phyloP scores from a whole-genome alignment of 1,139 yeast genomes.

The Nadsonia commutata region DNA sequence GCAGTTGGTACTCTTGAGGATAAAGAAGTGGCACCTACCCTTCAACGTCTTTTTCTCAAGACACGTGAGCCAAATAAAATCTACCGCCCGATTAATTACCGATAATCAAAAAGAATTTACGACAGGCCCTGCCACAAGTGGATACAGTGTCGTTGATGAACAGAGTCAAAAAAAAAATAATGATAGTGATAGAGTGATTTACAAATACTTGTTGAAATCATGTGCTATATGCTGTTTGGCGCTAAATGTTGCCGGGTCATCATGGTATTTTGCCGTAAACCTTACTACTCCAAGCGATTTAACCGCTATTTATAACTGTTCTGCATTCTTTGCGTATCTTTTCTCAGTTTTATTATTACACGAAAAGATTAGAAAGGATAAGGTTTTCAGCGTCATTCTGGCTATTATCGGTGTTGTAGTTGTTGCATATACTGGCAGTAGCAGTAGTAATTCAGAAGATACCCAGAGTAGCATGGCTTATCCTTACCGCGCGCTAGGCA shows the following conservation, averaged over 20 bases:
- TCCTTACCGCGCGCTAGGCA: conserved; percentile 58
- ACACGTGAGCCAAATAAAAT: conserved; percentile 37
- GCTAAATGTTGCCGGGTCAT: conserved; percentile 60
- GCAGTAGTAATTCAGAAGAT: conserved; percentile 9
- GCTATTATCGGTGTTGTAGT: conserved; percentile 65
- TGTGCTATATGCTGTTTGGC: conserved; percentile 26
- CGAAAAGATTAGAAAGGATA: conserved; percentile 52
- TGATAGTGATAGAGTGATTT: neutral
- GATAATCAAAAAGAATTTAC: conserved; percentile 26
- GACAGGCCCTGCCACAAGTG: too few relatives aligned
- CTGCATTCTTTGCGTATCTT: conserved; percentile 77
- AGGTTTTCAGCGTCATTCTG: conserved; percentile 51
- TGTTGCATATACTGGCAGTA: conserved; percentile 58
- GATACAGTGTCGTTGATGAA: too few relatives aligned
- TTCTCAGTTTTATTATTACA: conserved; percentile 62
- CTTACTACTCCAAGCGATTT: conserved; percentile 75
- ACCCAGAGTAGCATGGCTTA: conserved; percentile 21
- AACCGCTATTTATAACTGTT: conserved; percentile 81
- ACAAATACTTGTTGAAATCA: neutral
- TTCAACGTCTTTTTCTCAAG: conserved; percentile 27
- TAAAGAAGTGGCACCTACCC: conserved; percentile 22
- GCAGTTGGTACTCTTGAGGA: conserved; percentile 33
- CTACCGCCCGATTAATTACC: conserved; percentile 33
- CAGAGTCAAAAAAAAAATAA: conserved; percentile 12
- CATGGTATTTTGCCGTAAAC: conserved; percentile 80